These are phyloP conservation scores for Penicillium sp. DNA, from an alignment of 2,329 filamentous ascomycete genomes.

Conservation along the genomic window DNA sequence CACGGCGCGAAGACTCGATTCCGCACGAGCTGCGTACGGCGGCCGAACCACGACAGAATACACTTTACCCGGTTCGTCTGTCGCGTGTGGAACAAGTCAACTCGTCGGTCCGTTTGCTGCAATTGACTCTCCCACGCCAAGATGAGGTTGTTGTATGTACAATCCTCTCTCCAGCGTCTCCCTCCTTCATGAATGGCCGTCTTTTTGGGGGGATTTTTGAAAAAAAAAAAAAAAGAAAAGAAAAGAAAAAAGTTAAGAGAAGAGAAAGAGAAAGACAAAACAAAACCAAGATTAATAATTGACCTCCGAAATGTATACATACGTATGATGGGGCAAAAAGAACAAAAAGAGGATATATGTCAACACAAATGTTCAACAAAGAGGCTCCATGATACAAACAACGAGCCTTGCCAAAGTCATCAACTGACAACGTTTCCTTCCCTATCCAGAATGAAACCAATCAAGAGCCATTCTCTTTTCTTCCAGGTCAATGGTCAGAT, in stretches of 20 bases:
- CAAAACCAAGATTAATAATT: too few relatives aligned
- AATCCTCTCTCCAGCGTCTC: neutral
- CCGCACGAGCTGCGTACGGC: constrained; percentile 68
- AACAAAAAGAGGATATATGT: too few relatives aligned
- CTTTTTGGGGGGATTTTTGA: too few relatives aligned
- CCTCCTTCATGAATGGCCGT: too few relatives aligned
- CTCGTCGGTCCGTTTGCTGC: constrained; percentile 60
- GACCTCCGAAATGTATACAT: too few relatives aligned
- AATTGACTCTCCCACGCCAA: constrained; percentile 52
- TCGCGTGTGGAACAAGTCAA: constrained; percentile 60
- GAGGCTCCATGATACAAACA: neutral
- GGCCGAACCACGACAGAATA: constrained; percentile 62
- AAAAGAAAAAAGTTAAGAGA: too few relatives aligned
- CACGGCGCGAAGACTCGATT: constrained; percentile 31
- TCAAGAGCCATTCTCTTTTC: constrained; percentile 52
- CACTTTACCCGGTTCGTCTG: constrained; percentile 58
- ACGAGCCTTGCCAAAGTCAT: too few relatives aligned
- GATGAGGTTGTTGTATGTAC: constrained; percentile 42
- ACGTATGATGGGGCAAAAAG: too few relatives aligned
- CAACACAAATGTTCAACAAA: too few relatives aligned
- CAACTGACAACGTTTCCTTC: neutral
- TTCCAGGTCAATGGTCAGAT: constrained; percentile 84
- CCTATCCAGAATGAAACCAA: constrained; percentile 9
- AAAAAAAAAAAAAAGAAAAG: too few relatives aligned
- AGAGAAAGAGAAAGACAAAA: too few relatives aligned